Base-by-base conservation (phyloP, 106 monocot species). In the Cymbidium sinense region DNA sequence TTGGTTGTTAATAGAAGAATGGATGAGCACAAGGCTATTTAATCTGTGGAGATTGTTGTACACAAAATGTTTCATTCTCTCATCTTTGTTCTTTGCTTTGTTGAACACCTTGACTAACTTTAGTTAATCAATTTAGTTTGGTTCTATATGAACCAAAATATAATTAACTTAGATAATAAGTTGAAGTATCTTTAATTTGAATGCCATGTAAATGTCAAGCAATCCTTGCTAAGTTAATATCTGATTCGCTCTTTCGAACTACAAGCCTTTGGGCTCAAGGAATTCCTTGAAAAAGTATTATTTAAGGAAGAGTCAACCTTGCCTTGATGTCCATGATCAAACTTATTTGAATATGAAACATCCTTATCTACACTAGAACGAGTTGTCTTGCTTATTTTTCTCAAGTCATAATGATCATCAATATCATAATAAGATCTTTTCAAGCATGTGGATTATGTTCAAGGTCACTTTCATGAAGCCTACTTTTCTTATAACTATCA, bases 371-470 rank as follows among this genome's bases (percentile, higher is more conserved):
- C 51, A 86, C 81, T 81, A 11, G 67, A 76, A 69, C 65, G 83
- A 21, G 52, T 64, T 52, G 85, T 83, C 75, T 86, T 89, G 77
- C 58, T 84, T 76, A 36, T 62, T 35, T 74, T 62, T 80, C 86
- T 87, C 43, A 85, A 30, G 73, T 83, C 91, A 85, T 21, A 41
- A 78, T 81, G 78, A 21, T 85, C 91, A 34, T 91, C 93, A 78
- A 74, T 84, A 72, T 93, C 89, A 78, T 88, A 88, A 85, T 78
- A 86, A 13, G 43, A 74, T 55, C 80, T 88, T 77, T 91, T 96
- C 51, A 89, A 84, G 67, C 43, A 73, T 77, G 79, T 62, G 79
- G 79, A 71, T 80, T 83, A 23, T 78, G 77, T 81, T 80, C 84
- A 83, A 51, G 78, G 70, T 89, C 91, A 83, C 62, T 54, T 5